Base-by-base conservation (phyloP, 306 rosid species). In the Dalbergia cochinchinensis region DNA sequence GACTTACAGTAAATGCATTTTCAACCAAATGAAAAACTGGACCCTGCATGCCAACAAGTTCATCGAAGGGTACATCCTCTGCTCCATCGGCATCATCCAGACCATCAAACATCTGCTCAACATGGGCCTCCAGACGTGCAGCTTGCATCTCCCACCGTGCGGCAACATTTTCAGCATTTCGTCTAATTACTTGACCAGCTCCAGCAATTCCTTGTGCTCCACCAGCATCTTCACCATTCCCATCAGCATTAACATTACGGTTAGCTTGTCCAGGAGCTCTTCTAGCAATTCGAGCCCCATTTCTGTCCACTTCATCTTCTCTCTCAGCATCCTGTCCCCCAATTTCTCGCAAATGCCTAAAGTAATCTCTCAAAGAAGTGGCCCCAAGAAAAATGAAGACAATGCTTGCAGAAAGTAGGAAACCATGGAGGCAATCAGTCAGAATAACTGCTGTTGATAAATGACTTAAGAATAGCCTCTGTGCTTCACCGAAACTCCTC, bases 41-140 rank as follows among this genome's bases (percentile, higher is more conserved):
- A 74, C 99, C 99, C 92, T 96, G 98, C 99, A 96, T 96, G 88
- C 99, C 99, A 69, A 96, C 98, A 51, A 96, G 98, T 89, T 96
- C 98, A 86, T 96, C 99, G 79, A 96, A 96, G 54, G 99, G 99
- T 20, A 96, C 99, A 90, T 96, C 99, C 86, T 96, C 99, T 37
- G 99, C 98, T 61, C 99, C 99, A 85, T 96, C 99, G 16, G 94
- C 99, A 68, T 96, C 98, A 80, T 96, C 99, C 76, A 96, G 73
- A 76, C 98, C 99, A 86, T 96, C 99, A 89, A 96, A 93, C 90
- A 96, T 96, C 84, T 95, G 99, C 83, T 93, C 99, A 58, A 93
- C 99, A 81, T 93, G 99, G 61, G 99, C 99, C 82, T 96, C 99
- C 81, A 93, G 94, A 65, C 98, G 98, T 74, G 98, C 97, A 65